These are phyloP conservation scores for Podaxis rugospora DNA, from an alignment of 768 basidiomycete species.

Conservation along the genomic window DNA sequence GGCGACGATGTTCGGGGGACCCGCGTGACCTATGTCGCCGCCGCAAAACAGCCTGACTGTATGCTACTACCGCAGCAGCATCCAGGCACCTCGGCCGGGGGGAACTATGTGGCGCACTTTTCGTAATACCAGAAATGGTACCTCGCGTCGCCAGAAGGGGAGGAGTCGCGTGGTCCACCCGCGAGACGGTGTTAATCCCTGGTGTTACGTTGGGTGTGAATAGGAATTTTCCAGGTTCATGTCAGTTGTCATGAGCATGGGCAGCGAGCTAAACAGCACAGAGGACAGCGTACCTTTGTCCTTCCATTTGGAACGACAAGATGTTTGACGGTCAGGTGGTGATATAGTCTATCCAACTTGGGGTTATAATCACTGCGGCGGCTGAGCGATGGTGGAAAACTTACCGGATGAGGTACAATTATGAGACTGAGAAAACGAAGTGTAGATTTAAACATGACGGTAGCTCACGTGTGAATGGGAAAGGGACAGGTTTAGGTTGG, in stretches of 20 bases:
- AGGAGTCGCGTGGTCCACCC: neutral
- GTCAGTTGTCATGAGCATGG: neutral
- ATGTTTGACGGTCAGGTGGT: neutral
- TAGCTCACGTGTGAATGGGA: neutral
- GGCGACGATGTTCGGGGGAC: conserved; percentile 5
- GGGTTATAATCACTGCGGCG: neutral
- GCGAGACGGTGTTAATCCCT: neutral
- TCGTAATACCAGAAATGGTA: neutral
- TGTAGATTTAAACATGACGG: conserved; percentile 1
- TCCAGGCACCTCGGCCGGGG: neutral
- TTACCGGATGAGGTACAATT: conserved; percentile 6
- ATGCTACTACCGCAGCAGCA: neutral
- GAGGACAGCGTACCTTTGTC: neutral
- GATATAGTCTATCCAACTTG: neutral
- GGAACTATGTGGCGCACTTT: neutral
- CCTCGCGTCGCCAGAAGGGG: neutral
- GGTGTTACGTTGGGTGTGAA: neutral
- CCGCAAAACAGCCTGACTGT: neutral
- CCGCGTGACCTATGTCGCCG: neutral
- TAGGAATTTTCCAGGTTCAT: neutral
- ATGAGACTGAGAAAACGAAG: conserved; percentile 4
- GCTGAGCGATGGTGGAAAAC: neutral
- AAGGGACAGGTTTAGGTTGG: neutral
- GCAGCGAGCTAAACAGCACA: neutral
- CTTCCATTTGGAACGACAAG: neutral